Evolutionary conservation across 108 stramenopile genomes (phyloP).

Genomic region (Mediolabrus comicus): DNA sequence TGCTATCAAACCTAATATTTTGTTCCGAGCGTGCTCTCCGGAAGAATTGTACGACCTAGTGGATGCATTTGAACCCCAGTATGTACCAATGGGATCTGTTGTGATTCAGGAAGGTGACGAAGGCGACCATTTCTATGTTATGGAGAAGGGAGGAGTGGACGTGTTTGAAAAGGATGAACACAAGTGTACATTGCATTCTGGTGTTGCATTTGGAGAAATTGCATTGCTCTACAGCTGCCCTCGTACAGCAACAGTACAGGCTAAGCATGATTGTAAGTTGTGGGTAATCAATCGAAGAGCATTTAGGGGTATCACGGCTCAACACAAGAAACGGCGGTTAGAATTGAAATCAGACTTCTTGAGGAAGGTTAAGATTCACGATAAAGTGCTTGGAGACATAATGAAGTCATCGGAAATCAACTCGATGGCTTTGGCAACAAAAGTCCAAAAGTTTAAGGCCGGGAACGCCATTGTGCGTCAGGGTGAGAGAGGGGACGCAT

Average conservation of each 20-base stretch:
- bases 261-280: slow-evolving; percentile 44
- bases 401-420: slow-evolving; percentile 46
- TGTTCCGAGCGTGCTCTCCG: slow-evolving; percentile 53
- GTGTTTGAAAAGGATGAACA: slow-evolving; percentile 43
- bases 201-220: slow-evolving; percentile 81
- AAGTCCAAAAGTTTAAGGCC: slow-evolving; percentile 29
- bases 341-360: slow-evolving; percentile 53
- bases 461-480: slow-evolving; percentile 46
- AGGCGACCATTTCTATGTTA: slow-evolving; percentile 68
- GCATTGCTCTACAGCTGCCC: slow-evolving; percentile 82
- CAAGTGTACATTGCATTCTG: slow-evolving; percentile 35
- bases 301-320: slow-evolving; percentile 51
- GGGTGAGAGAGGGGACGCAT: slow-evolving; percentile 49
- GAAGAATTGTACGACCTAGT: slow-evolving; percentile 55
- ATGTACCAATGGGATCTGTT: slow-evolving; percentile 16
- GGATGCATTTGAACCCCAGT: slow-evolving; percentile 48
- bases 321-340: slow-evolving; percentile 50
- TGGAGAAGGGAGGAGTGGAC: slow-evolving; percentile 53
- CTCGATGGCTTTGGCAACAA: slow-evolving; percentile 43
- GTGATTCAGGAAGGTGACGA: slow-evolving; percentile 69
- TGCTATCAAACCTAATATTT: slow-evolving; percentile 64
- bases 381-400: slow-evolving; percentile 48
- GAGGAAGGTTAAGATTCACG: slow-evolving; percentile 56
- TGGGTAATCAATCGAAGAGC: slow-evolving; percentile 66
- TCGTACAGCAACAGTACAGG: slow-evolving; percentile 63